Conservation (phyloP, 176 grass and related monocot species). For the Elaeis guineensis region DNA sequence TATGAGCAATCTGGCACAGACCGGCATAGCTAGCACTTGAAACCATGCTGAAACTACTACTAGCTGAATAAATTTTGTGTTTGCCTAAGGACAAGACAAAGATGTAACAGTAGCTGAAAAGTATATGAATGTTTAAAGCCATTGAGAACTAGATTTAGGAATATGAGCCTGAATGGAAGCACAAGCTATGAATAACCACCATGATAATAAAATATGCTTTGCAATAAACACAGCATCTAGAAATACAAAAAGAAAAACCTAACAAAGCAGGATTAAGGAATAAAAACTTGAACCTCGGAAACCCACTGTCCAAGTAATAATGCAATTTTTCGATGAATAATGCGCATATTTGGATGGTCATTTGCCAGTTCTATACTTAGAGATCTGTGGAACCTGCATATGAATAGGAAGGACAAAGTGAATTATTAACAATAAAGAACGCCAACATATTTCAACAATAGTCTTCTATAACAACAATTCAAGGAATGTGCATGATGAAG, state of each 20-base stretch:
- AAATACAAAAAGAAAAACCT: not conserved
- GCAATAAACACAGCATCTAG: not conserved
- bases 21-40: too few species aligned
- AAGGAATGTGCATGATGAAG: not conserved
- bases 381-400: constrained; percentile 76
- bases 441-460: constrained; percentile 2
- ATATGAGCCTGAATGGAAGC: too few species aligned
- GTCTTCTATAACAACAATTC: too few species aligned
- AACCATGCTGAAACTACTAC: too few species aligned
- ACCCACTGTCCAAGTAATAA: constrained; percentile 92
- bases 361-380: constrained; percentile 87
- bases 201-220: not conserved
- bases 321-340: constrained; percentile 90
- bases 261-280: not conserved
- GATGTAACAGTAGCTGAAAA: too few species aligned
- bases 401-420: constrained; percentile 6
- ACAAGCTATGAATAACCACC: not conserved
- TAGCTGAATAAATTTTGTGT: too few species aligned
- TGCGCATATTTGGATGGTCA: constrained; percentile 84
- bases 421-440: not conserved
- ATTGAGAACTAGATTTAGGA: too few species aligned
- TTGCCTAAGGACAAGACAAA: too few species aligned
- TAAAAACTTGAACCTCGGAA: constrained; percentile 63
- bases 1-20: too few species aligned
- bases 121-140: too few species aligned